phyloP scores from a whole-genome alignment of 495 filamentous ascomycete genomes.

The Peziza echinospora region DNA sequence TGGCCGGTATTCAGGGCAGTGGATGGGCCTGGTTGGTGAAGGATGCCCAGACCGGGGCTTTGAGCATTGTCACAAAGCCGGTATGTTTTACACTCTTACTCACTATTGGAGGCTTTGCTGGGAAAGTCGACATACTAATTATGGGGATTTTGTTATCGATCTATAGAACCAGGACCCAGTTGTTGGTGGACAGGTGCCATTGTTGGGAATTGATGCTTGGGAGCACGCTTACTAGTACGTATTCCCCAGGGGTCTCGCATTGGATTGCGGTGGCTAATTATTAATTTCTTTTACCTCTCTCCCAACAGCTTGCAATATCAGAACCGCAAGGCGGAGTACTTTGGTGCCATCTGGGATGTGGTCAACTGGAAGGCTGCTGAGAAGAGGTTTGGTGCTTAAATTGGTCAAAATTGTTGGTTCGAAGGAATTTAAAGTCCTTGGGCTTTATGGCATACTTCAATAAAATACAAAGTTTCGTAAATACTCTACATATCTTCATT shows the following conservation, averaged over 20 bases:
- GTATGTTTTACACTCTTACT: not conserved
- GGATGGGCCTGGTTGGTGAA: conserved; percentile 95
- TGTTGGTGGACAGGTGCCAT: conserved; percentile 59
- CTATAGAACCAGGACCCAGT: conserved; percentile 69
- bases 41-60: conserved; percentile 59
- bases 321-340: conserved; percentile 98
- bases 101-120: not conserved
- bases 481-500: too few relatives aligned
- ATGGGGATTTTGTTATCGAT: not conserved
- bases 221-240: conserved; percentile 66
- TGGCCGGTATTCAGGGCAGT: conserved; percentile 79
- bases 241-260: too few relatives aligned
- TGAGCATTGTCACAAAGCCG: conserved; percentile 60
- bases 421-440: too few relatives aligned
- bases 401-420: too few relatives aligned
- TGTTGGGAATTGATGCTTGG: conserved; percentile 94
- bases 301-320: conserved; percentile 75
- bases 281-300: conserved; percentile 14
- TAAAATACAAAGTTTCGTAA: too few relatives aligned
- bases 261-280: conserved; percentile 22
- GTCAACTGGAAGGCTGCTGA: conserved; percentile 95
- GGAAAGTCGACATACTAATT: not conserved
- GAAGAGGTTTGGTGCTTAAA: conserved; percentile 39
- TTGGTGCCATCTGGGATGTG: conserved; percentile 89
- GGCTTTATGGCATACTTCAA: too few relatives aligned